These are phyloP conservation scores for Fragaria vesca DNA, from an alignment of 306 rosid genomes.

Conservation along the genomic window DNA sequence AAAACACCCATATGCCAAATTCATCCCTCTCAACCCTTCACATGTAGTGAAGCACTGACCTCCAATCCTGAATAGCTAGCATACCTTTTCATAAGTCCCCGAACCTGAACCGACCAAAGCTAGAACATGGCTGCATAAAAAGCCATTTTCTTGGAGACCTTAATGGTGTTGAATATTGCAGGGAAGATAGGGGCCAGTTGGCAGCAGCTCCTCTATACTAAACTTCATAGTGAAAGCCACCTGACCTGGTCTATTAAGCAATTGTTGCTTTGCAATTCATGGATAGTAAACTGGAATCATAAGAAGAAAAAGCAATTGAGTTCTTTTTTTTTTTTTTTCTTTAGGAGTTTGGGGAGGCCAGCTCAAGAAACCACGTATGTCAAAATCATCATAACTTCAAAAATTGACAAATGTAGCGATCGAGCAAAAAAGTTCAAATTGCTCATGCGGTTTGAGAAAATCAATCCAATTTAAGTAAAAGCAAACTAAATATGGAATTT, in stretches of 20 bases:
- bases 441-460: background rate
- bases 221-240: conserved; percentile 62
- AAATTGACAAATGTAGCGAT: background rate
- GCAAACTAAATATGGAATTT: background rate
- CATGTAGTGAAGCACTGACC: conserved; percentile 40
- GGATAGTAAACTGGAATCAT: background rate
- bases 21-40: conserved; percentile 4
- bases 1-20: conserved; percentile 84
- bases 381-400: conserved; percentile 10
- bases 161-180: conserved; percentile 45
- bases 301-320: background rate
- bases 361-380: conserved; percentile 66
- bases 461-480: background rate
- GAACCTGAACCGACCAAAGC: conserved; percentile 65
- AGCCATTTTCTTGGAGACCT: conserved; percentile 59
- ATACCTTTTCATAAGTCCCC: conserved; percentile 74
- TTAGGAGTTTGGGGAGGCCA: conserved; percentile 71
- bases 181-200: conserved; percentile 49
- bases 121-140: conserved; percentile 64
- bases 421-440: background rate
- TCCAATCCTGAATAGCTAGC: conserved; percentile 69
- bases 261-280: conserved; percentile 4
- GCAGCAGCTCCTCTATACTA: conserved; percentile 70
- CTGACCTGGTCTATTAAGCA: conserved; percentile 46
- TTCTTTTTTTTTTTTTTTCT: conserved; percentile 47